Conservation (phyloP, 1,284 basidiomycete species). For the Chondrostereum purpureum region DNA sequence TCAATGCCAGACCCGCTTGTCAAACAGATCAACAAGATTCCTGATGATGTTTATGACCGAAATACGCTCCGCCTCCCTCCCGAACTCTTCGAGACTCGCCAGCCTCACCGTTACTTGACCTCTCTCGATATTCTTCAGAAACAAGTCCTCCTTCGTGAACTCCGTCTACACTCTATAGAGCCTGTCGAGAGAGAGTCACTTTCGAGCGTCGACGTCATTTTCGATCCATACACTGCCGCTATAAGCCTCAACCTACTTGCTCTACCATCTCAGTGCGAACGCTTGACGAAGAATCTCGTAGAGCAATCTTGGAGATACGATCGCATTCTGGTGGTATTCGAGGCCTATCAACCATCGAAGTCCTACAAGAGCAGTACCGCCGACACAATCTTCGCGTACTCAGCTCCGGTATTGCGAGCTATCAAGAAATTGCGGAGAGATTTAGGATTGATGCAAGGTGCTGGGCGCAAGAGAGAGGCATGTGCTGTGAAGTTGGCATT, state of each 20-base stretch:
- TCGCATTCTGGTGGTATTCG: conserved; percentile 52
- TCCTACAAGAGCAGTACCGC: conserved; percentile 23
- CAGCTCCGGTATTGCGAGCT: conserved; percentile 58
- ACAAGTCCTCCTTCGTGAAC: conserved; percentile 43
- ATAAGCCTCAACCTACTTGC: conserved; percentile 49
- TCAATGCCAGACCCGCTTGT: conserved; percentile 7
- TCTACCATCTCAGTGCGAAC: conserved; percentile 44
- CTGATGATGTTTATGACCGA: conserved; percentile 39
- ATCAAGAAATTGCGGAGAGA: conserved; percentile 57
- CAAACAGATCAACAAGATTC: conserved; percentile 21
- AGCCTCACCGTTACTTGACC: conserved; percentile 59
- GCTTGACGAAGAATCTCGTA: conserved; percentile 32
- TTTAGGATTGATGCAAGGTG: conserved; percentile 53
- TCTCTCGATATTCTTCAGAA: conserved; percentile 65
- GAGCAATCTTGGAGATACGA: conserved; percentile 54
- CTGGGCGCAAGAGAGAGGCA: conserved; percentile 34
- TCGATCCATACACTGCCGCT: conserved; percentile 52
- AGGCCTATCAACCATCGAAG: conserved; percentile 48
- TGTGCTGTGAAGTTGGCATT: conserved; percentile 49
- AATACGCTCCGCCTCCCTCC: conserved; percentile 42
- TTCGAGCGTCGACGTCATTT: conserved; percentile 46
- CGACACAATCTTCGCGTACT: conserved; percentile 36
- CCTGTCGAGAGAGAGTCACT: conserved; percentile 58
- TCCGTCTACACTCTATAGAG: conserved; percentile 40
- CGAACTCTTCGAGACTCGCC: conserved; percentile 16